Evolutionary conservation across 2,329 filamentous ascomycete genomes (phyloP).

Genomic region (Bisporella sp.): DNA sequence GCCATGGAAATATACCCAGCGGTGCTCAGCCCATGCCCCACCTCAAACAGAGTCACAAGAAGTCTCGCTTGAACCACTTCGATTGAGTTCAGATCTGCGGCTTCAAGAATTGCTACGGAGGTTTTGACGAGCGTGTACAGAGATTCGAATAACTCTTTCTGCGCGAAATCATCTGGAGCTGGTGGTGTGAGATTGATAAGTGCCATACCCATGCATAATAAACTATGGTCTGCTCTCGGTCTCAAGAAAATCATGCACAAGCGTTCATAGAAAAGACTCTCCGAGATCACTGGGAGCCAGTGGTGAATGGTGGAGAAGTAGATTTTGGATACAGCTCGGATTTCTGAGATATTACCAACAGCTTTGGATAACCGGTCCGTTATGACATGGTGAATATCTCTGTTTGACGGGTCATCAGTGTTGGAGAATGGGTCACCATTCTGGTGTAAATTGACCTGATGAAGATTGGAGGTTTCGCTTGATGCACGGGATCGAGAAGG

Average conservation of each 20-base stretch:
- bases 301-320: conserved; percentile 12
- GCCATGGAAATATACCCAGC: conserved; percentile 14
- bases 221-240: conserved; percentile 9
- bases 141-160: conserved; percentile 1
- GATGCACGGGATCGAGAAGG: neutral
- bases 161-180: neutral
- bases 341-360: conserved; percentile 8
- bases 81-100: conserved; percentile 10
- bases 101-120: conserved; percentile 12
- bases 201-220: conserved; percentile 11
- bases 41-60: conserved; percentile 13
- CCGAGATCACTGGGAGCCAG: conserved; percentile 15
- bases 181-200: conserved; percentile 8
- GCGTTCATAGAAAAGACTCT: conserved; percentile 7
- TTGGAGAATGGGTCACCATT: neutral
- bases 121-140: conserved; percentile 12
- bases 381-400: neutral
- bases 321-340: conserved; percentile 5
- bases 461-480: neutral
- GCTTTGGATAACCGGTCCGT: neutral
- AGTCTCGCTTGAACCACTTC: conserved; percentile 12
- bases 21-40: conserved; percentile 12
- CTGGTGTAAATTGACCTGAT: neutral
- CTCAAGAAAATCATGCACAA: conserved; percentile 3
- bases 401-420: neutral